Evolutionary conservation across 169 alveolate species (phyloP).

Genomic region (Plasmodium gaboni): DNA sequence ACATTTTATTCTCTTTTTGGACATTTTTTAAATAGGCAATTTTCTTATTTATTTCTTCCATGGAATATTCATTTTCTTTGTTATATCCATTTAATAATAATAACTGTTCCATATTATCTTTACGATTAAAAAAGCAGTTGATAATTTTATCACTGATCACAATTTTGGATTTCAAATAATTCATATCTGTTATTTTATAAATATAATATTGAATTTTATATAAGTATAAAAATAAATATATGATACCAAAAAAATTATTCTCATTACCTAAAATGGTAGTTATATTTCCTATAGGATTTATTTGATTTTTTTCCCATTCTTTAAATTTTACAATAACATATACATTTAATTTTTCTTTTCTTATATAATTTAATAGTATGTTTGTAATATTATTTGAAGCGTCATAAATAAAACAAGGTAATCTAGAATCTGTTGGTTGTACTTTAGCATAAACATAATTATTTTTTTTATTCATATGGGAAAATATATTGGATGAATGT

Average conservation of each 20-base stretch:
- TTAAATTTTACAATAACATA: conserved; percentile 56
- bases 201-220: conserved; percentile 59
- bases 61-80: not conserved
- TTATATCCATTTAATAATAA: not conserved
- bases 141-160: conserved; percentile 17
- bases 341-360: conserved; percentile 44
- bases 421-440: conserved; percentile 41
- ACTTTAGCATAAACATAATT: conserved; percentile 29
- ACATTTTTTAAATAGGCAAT: conserved; percentile 29
- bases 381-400: conserved; percentile 6
- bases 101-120: not conserved
- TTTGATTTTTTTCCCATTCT: conserved; percentile 56
- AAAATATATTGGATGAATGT: too few species aligned
- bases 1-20: conserved; percentile 7
- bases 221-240: conserved; percentile 57
- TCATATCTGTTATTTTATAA: conserved; percentile 30
- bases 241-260: conserved; percentile 49
- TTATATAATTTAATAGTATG: conserved; percentile 19
- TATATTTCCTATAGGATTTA: conserved; percentile 67
- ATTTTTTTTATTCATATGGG: not conserved
- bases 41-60: conserved; percentile 8
- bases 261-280: conserved; percentile 71
- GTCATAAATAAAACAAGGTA: conserved; percentile 71
- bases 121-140: conserved; percentile 16
- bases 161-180: conserved; percentile 27